phyloP scores from a whole-genome alignment of 352 stramenopile species.

The Globisporangium radiosum region DNA sequence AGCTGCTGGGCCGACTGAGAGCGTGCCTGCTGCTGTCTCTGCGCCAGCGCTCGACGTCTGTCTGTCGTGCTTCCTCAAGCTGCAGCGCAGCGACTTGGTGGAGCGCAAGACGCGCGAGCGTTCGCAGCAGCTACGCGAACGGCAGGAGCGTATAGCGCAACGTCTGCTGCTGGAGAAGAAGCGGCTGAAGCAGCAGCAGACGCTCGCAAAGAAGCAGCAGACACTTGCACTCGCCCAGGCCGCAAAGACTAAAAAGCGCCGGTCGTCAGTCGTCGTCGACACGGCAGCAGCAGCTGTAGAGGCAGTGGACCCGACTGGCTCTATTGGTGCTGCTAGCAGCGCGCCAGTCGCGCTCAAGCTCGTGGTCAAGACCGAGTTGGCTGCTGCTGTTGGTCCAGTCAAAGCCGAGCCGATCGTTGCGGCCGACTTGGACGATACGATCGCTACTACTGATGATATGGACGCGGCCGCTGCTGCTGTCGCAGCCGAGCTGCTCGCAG shows the following conservation, averaged over 20 bases:
- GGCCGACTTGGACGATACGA: not conserved
- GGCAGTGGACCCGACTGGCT: not conserved
- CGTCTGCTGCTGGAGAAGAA: conserved; percentile 33
- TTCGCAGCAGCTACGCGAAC: conserved; percentile 21
- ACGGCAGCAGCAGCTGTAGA: not conserved
- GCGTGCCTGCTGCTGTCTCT: not conserved
- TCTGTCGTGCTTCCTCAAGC: conserved; percentile 63
- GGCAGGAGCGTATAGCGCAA: conserved; percentile 16
- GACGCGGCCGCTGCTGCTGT: not conserved
- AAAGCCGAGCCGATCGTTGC: no score
- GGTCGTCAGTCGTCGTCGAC: conserved; percentile 1
- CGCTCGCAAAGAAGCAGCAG: conserved; percentile 61
- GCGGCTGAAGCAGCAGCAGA: conserved; percentile 33
- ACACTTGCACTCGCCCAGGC: conserved; percentile 13
- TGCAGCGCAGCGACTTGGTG: conserved; percentile 60
- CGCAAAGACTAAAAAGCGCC: conserved; percentile 33
- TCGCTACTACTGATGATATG: not conserved
- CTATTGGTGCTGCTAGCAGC: no score
- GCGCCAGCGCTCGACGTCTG: conserved; percentile 42
- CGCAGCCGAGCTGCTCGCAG: not conserved
- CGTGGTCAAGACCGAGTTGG: not conserved
- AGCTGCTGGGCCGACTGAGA: not conserved
- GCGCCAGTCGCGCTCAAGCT: not conserved
- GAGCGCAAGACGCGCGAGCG: conserved; percentile 44
- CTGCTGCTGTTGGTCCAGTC: no score